Base-by-base conservation (phyloP, 176 grass and related monocot genomes). In the Avena sativa region DNA sequence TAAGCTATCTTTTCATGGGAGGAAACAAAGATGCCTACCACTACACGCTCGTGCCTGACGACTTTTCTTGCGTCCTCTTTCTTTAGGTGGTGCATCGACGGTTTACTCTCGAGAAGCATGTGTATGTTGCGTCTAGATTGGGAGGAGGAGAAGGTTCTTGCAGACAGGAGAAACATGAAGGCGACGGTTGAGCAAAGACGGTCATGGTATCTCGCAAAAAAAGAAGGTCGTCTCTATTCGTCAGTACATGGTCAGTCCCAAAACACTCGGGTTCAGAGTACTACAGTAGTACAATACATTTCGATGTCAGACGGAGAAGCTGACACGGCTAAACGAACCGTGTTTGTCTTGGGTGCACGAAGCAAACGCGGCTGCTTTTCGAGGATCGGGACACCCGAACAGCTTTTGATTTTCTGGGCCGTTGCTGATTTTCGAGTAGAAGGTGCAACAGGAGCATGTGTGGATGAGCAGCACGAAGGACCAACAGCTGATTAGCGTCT, bases 41-140 rank as follows among this genome's bases (percentile, higher is more conserved):
- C 5, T 74, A 7, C n/a, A 58, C 30, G 36, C 14, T 48, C 53
- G 43, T 74, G 68, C 34, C 25, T 74, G 80, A 36, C 55, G 80
- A 36, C 55, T 83, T 57, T 44, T 32, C 40, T 36, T 47, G 40
- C 40, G 6, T 43, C 40, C 40, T 48, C 12, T 5, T 26, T 11
- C 9, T 23, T 61, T 23, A 4, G 13, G 51, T 53, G 40, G 6
- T 43, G 40, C 40, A 43, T 43, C 40, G 40, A 6, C 40, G 4
- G 40, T 43, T 43, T 43, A 43, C 40, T 43, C 20, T 3, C 10
- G 30, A n/a, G 32, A 44, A 21, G 80, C 61, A 52, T 84, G 81
- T 28, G 74, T 51, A 44, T 10, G 43, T 79, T 84, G 81, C 87
- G 43, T 79, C 52, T 20, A 51, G 2, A 28, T 30, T 49, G 52